phyloP scores from a whole-genome alignment of 164 flowering plant genomes.

The Saururus chinensis region DNA sequence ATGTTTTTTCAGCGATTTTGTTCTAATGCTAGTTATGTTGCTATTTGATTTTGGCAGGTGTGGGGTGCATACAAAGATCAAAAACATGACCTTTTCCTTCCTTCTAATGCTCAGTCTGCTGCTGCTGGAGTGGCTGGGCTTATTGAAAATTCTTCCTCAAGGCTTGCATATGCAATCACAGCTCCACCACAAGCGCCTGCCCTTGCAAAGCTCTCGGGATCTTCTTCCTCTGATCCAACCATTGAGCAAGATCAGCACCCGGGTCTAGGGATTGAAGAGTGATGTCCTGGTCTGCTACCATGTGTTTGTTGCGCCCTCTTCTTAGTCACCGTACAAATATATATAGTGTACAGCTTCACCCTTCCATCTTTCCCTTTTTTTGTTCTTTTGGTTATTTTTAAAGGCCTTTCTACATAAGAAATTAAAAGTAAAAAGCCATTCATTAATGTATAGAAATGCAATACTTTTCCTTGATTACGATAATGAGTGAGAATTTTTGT shows the following conservation, averaged over 20 bases:
- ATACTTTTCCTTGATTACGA: too few relatives aligned
- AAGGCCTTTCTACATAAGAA: too few relatives aligned
- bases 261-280: background rate
- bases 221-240: constrained; percentile 23
- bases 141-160: constrained; percentile 78
- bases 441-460: too few relatives aligned
- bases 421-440: too few relatives aligned
- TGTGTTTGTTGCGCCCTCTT: too few relatives aligned
- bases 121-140: constrained; percentile 98
- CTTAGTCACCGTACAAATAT: too few relatives aligned
- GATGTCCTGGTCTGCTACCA: background rate
- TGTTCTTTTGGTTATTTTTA: too few relatives aligned
- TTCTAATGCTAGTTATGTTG: background rate
- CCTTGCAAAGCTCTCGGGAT: constrained; percentile 26
- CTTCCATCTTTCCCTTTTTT: too few relatives aligned
- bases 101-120: constrained; percentile 93
- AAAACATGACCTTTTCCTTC: constrained; percentile 96
- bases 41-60: constrained; percentile 35
- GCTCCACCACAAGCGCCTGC: constrained; percentile 61
- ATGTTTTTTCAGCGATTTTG: background rate
- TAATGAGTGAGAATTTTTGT: too few relatives aligned
- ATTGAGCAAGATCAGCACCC: constrained; percentile 27
- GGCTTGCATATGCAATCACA: constrained; percentile 65
- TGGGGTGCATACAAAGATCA: constrained; percentile 99
- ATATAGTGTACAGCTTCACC: too few relatives aligned